Evolutionary conservation across 192 early-diverging fungal genomes (phyloP), one percentile per base, ranked within the genome.

Genomic region (Chytriomyces confervae): DNA sequence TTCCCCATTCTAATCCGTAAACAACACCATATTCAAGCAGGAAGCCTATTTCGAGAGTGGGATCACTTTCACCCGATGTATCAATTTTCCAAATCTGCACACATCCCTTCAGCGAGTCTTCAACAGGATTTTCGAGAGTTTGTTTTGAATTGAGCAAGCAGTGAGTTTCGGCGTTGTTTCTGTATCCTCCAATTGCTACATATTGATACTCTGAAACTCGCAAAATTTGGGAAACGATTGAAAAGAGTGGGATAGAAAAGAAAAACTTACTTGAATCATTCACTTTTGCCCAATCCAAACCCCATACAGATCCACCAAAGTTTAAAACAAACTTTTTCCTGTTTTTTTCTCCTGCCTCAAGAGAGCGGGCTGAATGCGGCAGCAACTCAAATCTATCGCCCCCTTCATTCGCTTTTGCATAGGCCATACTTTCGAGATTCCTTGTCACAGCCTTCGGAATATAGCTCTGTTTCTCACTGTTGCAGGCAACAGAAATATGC

Each of bases 261-360:
- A 6, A 27, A 47, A 27, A n/a, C 45, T 68, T 43, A 69, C 70
- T n/a, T 43, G 20, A 50, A 20, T 72, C 45, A 6, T 44, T 47
- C n/a, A 50, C 29, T 48, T 75, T 74, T 50, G 77, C 72, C 84
- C 84, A 86, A 69, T 81, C 80, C 57, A 84, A 50, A 8, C 82
- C 82, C 84, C 84, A 86, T 1, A 84, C 81, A 48, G 84, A 86
- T 13, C 80, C 82, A 7, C 84, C 84, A 36, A 62, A 67, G 64
- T 83, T 84, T 23, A 86, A 48, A 11, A 82, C 60, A 72, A 57
- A 76, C 18, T 79, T 79, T 49, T 48, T 62, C 10, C 82, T 73
- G 43, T 61, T 63, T 6, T 64, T 13, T 5, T 23, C 44, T 16
- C 60, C 71, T 44, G 27, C 5, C 18, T 62, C 11, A 13, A 61